Evolutionary conservation across 352 stramenopile species (phyloP), one percentile per base, ranked within the genome.

Genomic region (Aphanomyces astaci): DNA sequence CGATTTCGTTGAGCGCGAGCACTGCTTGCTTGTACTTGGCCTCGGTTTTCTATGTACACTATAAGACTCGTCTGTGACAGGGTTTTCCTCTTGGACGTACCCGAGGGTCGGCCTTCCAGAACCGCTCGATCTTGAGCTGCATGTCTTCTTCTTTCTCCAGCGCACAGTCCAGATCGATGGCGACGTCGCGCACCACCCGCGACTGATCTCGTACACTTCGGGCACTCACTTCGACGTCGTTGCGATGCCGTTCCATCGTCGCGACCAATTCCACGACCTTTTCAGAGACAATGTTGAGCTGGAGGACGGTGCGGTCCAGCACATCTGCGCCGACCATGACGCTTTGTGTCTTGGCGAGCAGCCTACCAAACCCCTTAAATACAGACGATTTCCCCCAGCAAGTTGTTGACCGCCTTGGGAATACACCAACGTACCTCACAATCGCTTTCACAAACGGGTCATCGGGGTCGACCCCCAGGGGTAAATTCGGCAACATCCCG

Each of bases 281-380:
- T 11, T 71, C 69, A 2, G 69, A 59, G 2, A 79, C 79, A 0
- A 59, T 33, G 2, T 74, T 74, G 36, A 88, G 80, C 10, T 84
- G 59, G 0, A 71, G 73, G 1, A 76, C 65, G 0, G 80, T 85
- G 40, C 85, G 81, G 19, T 89, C 79, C 0, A 92, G 63, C 19
- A 92, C 73, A 51, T 88, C 78, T 1, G 74, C 75, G 2, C 83
- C 83, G 7, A 93, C 70, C 40, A 93, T 74, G 33, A 90, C 66
- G 66, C 80, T 92, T 52, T 93, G 85, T 2, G 83, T 82, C 73
- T 93, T 92, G 24, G 82, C 83, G 0, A 93, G 75, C 68, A 92
- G 77, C 15, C 62, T 68, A 68, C 2, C 62, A 57, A n/a, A n/a
- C n/a, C n/a, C n/a, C n/a, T n/a, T n/a, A n/a, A n/a, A n/a, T n/a